Base-by-base conservation (phyloP, 140 eudicot genomes). In the Anethum foeniculum region DNA sequence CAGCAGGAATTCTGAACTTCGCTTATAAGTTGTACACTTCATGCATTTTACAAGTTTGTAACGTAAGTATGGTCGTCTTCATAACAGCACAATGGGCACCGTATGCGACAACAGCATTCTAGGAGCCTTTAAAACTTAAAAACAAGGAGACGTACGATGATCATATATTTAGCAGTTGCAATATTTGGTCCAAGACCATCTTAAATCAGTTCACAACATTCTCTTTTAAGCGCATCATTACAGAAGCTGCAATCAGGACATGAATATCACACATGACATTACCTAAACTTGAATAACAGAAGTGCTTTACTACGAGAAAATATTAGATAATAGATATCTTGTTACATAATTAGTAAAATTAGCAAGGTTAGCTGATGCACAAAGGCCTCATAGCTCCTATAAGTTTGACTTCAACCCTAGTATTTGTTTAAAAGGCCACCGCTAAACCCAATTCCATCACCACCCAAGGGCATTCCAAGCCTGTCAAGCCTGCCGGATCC, bases 401-500 rank as follows among this genome's bases (percentile, higher is more conserved):
- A 68, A 10, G 25, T 25, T 25, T 19, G 16, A 64, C 23, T 13
- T 60, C 9, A 62, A 2, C 36, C 18, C 71, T 67, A 79, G 46
- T 64, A 79, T 46, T 19, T 64, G 74, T 85, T 86, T 91, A 87
- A 86, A 51, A 79, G 82, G 71, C 92, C 86, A 74, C 92, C 90
- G 54, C 95, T 85, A 85, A 85, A 86, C 56, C 87, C 91, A 36
- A 44, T 80, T 9, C 79, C 85, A 79, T 89, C 91, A 41, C 78
- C 91, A 36, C 84, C 80, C 18, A 90, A 77, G 6, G 99, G 93
- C 96, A 92, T 82, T 47, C 97, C 97, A 13, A 93, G 90, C 84
- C 96, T 84, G 48, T 95, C 97, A 54, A 92, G 82, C 60, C 97
- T 87, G 19, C 97, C 97, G 0, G 98, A 92, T 2, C 97, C 97